Evolutionary conservation across 2,329 filamentous ascomycete species (phyloP).

Genomic region (Colletotrichum aenigma): DNA sequence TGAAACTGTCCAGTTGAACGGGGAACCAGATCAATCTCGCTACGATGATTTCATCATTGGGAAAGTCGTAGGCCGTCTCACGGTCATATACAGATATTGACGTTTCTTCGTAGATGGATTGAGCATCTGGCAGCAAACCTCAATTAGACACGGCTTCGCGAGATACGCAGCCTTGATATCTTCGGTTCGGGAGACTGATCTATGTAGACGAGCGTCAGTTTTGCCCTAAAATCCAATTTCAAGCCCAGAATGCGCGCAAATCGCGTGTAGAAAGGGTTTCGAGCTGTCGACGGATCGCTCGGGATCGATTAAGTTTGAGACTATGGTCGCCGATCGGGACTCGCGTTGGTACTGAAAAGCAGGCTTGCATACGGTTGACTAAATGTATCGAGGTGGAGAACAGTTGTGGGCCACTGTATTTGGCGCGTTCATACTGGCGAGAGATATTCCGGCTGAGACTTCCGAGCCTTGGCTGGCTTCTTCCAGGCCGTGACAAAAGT

Average conservation of each 20-base stretch:
- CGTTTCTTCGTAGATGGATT: fast-evolving
- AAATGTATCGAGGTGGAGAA: background rate
- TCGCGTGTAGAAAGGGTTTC: background rate
- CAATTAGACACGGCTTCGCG: background rate
- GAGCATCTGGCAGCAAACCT: background rate
- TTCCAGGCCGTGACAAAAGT: background rate
- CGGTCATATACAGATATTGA: background rate
- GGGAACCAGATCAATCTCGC: fast-evolving
- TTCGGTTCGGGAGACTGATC: fast-evolving
- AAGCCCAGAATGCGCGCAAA: background rate
- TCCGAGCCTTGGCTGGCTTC: background rate
- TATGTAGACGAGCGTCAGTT: fast-evolving
- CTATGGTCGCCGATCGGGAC: background rate
- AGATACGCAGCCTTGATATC: background rate
- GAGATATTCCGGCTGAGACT: background rate
- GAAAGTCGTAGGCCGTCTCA: background rate
- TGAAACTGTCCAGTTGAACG: background rate
- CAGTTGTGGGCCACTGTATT: background rate
- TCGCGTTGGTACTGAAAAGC: background rate
- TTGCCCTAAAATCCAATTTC: fast-evolving
- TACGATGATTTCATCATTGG: background rate
- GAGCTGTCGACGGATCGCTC: background rate
- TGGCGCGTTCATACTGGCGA: background rate
- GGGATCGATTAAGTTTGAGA: background rate
- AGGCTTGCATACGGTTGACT: background rate